phyloP scores from a whole-genome alignment of 805 yeast genomes.

The Ogataea siamensis region DNA sequence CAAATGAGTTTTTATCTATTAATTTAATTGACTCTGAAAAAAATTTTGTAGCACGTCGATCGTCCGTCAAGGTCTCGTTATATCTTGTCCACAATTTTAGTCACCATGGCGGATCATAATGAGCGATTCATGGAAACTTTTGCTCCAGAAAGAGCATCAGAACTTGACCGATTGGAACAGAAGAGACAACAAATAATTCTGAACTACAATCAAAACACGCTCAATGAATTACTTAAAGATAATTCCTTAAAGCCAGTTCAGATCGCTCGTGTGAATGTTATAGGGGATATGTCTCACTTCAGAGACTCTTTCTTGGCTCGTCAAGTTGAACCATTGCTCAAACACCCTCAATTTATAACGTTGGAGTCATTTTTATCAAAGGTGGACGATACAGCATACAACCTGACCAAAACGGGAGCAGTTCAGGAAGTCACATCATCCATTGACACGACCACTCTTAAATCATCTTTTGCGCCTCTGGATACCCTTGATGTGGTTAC shows the following conservation, averaged over 20 bases:
- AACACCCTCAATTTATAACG: slow-evolving; percentile 34
- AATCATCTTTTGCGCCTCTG: slow-evolving; percentile 18
- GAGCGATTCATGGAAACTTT: slow-evolving; percentile 26
- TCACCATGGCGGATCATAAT: slow-evolving; percentile 19
- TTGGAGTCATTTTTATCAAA: slow-evolving; percentile 39
- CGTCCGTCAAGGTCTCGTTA: slow-evolving; percentile 6
- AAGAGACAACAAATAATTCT: slow-evolving; percentile 29
- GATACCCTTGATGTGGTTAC: slow-evolving; percentile 30
- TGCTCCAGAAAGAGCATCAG: slow-evolving; percentile 10
- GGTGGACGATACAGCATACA: slow-evolving; percentile 44
- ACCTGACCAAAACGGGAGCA: slow-evolving; percentile 42
- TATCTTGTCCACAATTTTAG: not conserved
- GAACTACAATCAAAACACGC: slow-evolving; percentile 27
- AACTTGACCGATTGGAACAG: slow-evolving; percentile 25
- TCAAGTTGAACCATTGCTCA: slow-evolving; percentile 48
- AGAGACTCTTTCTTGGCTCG: slow-evolving; percentile 43
- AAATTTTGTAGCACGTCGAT: slow-evolving; percentile 10
- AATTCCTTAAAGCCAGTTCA: slow-evolving; percentile 42
- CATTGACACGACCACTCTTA: slow-evolving; percentile 25
- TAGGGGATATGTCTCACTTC: slow-evolving; percentile 44
- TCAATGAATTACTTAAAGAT: slow-evolving; percentile 29
- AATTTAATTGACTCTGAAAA: slow-evolving; percentile 9
- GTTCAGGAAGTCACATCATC: slow-evolving; percentile 42
- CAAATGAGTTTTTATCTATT: slow-evolving; percentile 1
- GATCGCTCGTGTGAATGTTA: slow-evolving; percentile 44